Percentiles rank a stretch among this genome's conserved stretches.
These are phyloP conservation scores for Ceratocystiopsis sp. DNA, from an alignment of 2,329 filamentous ascomycete species.

Conservation along the genomic window DNA sequence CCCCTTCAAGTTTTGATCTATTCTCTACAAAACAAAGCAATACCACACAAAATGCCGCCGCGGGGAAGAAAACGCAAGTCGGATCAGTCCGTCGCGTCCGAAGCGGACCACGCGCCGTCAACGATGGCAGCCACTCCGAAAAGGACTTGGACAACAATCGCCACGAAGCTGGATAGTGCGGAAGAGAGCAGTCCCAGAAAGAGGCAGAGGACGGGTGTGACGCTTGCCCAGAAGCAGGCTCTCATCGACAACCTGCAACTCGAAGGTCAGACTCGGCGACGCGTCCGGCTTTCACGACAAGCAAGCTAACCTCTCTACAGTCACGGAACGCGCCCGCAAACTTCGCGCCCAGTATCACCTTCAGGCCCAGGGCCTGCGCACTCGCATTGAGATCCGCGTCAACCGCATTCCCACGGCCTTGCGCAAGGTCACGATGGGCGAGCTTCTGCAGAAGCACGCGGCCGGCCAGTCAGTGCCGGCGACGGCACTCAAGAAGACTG, in stretches of 20 bases:
- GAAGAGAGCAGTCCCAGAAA: slow-evolving; percentile 40
- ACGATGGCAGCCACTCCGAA: slow-evolving; percentile 1
- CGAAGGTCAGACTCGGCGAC: slow-evolving; percentile 41
- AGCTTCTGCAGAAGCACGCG: slow-evolving; percentile 42
- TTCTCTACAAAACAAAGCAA: not conserved
- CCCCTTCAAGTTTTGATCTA: not conserved
- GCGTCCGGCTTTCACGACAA: not conserved
- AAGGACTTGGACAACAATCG: slow-evolving; percentile 9
- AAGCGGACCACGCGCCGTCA: slow-evolving; percentile 11
- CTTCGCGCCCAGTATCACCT: slow-evolving; percentile 77
- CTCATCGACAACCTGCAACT: slow-evolving; percentile 80
- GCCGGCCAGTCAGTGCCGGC: slow-evolving; percentile 24
- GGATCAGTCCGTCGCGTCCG: slow-evolving; percentile 17
- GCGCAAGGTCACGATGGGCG: slow-evolving; percentile 66
- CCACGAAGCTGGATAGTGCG: slow-evolving; percentile 18
- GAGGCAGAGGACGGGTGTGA: slow-evolving; percentile 44
- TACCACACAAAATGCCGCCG: slow-evolving; percentile 25
- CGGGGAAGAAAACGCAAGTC: slow-evolving; percentile 30
- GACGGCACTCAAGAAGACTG: slow-evolving; percentile 10
- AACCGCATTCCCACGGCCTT: slow-evolving; percentile 75
- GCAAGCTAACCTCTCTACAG: slow-evolving; percentile 26
- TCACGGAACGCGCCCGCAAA: slow-evolving; percentile 74
- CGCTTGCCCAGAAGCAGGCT: slow-evolving; percentile 61
- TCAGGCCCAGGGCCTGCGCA: slow-evolving; percentile 69
- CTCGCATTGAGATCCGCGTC: slow-evolving; percentile 80